Evolutionary conservation across 139 green algal species (phyloP), one percentile per base, ranked within the genome.

Genomic region (Picochlorum costavermella): DNA sequence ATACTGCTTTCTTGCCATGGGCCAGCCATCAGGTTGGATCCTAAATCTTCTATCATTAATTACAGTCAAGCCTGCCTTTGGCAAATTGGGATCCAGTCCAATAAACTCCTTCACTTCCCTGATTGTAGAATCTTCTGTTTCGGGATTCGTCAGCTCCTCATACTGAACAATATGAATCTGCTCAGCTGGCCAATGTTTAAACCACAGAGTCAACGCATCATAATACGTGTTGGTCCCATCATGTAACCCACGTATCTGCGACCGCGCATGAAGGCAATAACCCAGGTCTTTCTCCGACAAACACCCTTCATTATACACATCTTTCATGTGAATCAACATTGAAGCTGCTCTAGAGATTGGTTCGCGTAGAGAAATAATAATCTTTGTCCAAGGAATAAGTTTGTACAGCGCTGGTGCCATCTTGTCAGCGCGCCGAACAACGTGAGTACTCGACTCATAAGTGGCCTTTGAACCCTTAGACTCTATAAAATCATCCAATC

Each of bases 301-400:
- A 43, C 60, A 66, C 13, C 60, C 60, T 43, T 20, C 33, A 40
- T 45, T 20, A 33, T 37, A 59, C 25, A 63, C 26, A 40, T 74
- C 67, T 23, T 64, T 48, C 58, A 68, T 68, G 50, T 75, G 68
- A 16, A 65, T 37, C 9, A 75, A 31, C 68, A 75, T 75, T 25
- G 61, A 70, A 45, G 65, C 65, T 31, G 61, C 61, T 28, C 60
- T 50, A 33, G 67, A 74, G 44, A 74, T 66, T 29, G 67, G 67
- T 16, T 74, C 67, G 9, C 67, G 30, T 31, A 74, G 30, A 26
- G 44, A 63, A 14, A 61, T 37, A 36, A 74, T 64, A 12, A 74
- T 53, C 36, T 74, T 74, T 4, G 65, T 16, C 67, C 67, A 74
- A 23, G 67, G 67, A 31, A 74, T 36, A 20, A 68, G 16, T 31